Evolutionary conservation across 106 monocot genomes (phyloP), one percentile per base, ranked within the genome.

Genomic region (Dendrobium huoshanense): DNA sequence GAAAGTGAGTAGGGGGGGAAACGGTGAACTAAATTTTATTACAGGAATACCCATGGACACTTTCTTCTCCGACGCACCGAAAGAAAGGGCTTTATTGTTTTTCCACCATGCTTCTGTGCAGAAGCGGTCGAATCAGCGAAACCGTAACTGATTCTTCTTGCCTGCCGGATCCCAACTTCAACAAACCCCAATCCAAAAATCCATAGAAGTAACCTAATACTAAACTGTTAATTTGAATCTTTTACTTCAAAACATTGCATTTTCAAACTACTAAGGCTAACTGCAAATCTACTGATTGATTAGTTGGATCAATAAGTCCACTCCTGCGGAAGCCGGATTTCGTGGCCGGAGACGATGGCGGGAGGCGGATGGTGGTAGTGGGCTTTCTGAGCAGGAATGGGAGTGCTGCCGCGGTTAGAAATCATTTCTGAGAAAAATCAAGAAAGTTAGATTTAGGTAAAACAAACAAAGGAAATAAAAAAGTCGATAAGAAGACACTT

Each of bases 291-390:
- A 74, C 11, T 43, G 5, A 43, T 19, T 19, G 41, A 74, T 18
- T 74, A 43, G 42, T 44, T 6, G 16, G 29, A 4, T 79, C 49
- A 83, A 24, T 83, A 79, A 55, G 78, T 73, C 83, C 83, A 79
- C 13, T 83, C 78, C 16, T 78, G 70, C 5, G 83, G 83, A 27
- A 83, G 73, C 0, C 1, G 56, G 20, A 17, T 17, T 16, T 78
- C 78, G 33, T 58, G 56, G 56, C 37, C 17, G 27, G 54, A 77
- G 77, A 55, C 29, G 9, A 40, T 11, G 17, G 41, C 17, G 0
- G 45, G 76, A 19, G 76, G n/a, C 25, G 22, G 9, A 24, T 41
- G 19, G 58, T 33, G 29, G 17, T 22, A 27, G 37, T 25, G 19
- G 11, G 17, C n/a, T 22, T 78, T 43, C 47, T 77, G 76, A 54